These are phyloP conservation scores for Epichloe sp. DNA, from an alignment of 2,329 filamentous ascomycete genomes.

Conservation along the genomic window DNA sequence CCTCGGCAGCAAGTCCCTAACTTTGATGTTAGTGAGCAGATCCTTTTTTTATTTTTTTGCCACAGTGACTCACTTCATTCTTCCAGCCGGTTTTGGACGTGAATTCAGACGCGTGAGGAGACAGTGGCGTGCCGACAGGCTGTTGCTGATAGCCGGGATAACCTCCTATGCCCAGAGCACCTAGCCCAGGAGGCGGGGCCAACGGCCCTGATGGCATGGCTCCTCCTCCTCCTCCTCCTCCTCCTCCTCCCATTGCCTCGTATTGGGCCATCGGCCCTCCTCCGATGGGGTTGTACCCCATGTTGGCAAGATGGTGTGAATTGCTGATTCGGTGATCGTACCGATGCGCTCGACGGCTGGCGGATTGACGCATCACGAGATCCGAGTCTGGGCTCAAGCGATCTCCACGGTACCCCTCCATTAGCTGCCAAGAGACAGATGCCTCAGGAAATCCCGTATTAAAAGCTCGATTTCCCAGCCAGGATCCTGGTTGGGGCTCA, in stretches of 20 bases:
- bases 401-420: conserved; percentile 32
- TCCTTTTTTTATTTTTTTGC: not conserved
- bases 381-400: conserved; percentile 37
- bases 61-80: conserved; percentile 31
- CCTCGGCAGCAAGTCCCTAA: conserved; percentile 31
- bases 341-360: conserved; percentile 31
- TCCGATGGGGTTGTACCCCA: conserved; percentile 20
- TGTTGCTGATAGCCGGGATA: conserved; percentile 40
- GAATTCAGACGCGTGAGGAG: conserved; percentile 63
- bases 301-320: conserved; percentile 19
- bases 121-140: conserved; percentile 51
- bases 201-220: conserved; percentile 21
- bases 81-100: conserved; percentile 46
- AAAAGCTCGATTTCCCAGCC: conserved; percentile 30
- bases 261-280: conserved; percentile 18
- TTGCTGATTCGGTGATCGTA: conserved; percentile 31
- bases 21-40: conserved; percentile 7
- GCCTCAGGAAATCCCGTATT: conserved; percentile 29
- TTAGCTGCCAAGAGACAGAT: conserved; percentile 18
- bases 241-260: conserved; percentile 22
- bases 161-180: conserved; percentile 27
- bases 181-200: conserved; percentile 21
- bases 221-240: conserved; percentile 14
- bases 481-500: conserved; percentile 25
- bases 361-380: conserved; percentile 28